These are phyloP conservation scores for Ophiocordyceps camponoti-leonardi DNA, from an alignment of 2,329 filamentous ascomycete genomes.

Conservation along the genomic window DNA sequence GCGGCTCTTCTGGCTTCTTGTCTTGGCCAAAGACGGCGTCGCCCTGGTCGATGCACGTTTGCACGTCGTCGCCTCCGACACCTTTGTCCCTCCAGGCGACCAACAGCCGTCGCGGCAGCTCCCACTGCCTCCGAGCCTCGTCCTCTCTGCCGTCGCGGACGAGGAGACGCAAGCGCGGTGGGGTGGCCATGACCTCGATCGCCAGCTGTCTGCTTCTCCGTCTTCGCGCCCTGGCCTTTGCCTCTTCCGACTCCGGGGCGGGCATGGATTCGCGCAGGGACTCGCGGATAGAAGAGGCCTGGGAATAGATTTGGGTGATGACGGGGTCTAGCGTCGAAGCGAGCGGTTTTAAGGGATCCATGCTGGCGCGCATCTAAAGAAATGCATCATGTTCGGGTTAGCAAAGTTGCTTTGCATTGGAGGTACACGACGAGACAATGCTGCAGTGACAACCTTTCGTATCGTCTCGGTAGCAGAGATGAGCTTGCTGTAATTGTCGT, in stretches of 20 bases:
- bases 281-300: conserved; percentile 37
- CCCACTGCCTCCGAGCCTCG: conserved; percentile 42
- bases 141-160: conserved; percentile 40
- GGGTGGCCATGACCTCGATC: conserved; percentile 42
- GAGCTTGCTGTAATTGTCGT: conserved; percentile 95
- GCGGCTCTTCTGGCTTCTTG: conserved; percentile 5
- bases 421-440: no score
- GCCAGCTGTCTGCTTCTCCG: conserved; percentile 38
- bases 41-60: conserved; percentile 34
- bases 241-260: conserved; percentile 23
- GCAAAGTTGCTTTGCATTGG: neutral
- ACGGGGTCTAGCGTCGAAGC: conserved; percentile 57
- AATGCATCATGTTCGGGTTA: neutral
- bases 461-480: conserved; percentile 97
- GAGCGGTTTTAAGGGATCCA: conserved; percentile 63
- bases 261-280: conserved; percentile 29
- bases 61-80: conserved; percentile 36
- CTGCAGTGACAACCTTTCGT: conserved; percentile 29
- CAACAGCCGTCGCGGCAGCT: conserved; percentile 32
- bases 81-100: conserved; percentile 35
- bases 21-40: conserved; percentile 24
- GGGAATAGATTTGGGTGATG: conserved; percentile 55
- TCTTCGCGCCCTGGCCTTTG: conserved; percentile 13
- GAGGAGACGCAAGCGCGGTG: conserved; percentile 38
- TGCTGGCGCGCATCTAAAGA: conserved; percentile 54